phyloP scores from a whole-genome alignment of 1,284 basidiomycete genomes.

The Malassezia restricta region DNA sequence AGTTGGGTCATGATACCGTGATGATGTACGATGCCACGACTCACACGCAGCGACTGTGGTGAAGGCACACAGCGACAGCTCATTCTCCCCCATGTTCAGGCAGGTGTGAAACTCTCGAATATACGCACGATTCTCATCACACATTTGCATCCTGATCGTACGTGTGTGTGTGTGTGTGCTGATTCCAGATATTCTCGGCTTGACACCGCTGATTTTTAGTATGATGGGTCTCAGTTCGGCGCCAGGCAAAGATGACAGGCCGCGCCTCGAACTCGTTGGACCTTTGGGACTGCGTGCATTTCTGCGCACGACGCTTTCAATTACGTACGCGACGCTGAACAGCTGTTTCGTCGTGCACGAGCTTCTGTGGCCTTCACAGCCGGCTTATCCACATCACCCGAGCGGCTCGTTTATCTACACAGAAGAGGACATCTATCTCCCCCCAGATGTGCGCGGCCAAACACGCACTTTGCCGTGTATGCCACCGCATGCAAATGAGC shows the following conservation, averaged over 20 bases:
- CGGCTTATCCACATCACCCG: conserved; percentile 12
- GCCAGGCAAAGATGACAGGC: not conserved
- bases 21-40: conserved; percentile 22
- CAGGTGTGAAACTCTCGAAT: conserved; percentile 30
- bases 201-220: conserved; percentile 38
- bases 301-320: conserved; percentile 31
- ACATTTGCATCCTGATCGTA: conserved; percentile 38
- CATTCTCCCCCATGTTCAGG: conserved; percentile 22
- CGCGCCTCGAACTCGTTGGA: conserved; percentile 34
- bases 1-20: conserved; percentile 27
- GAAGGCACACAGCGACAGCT: conserved; percentile 42
- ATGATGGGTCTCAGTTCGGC: conserved; percentile 30
- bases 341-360: conserved; percentile 41
- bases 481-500: conserved; percentile 33
- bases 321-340: conserved; percentile 34
- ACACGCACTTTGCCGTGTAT: conserved; percentile 23
- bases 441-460: conserved; percentile 14
- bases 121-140: conserved; percentile 39
- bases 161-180: not conserved
- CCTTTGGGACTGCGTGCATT: conserved; percentile 36
- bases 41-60: conserved; percentile 30
- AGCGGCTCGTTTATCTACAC: not conserved
- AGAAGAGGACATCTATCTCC: conserved; percentile 10
- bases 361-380: conserved; percentile 32
- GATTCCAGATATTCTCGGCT: conserved; percentile 25